Evolutionary conservation across 164 flowering plant genomes (phyloP).

Genomic region (Saururus chinensis): DNA sequence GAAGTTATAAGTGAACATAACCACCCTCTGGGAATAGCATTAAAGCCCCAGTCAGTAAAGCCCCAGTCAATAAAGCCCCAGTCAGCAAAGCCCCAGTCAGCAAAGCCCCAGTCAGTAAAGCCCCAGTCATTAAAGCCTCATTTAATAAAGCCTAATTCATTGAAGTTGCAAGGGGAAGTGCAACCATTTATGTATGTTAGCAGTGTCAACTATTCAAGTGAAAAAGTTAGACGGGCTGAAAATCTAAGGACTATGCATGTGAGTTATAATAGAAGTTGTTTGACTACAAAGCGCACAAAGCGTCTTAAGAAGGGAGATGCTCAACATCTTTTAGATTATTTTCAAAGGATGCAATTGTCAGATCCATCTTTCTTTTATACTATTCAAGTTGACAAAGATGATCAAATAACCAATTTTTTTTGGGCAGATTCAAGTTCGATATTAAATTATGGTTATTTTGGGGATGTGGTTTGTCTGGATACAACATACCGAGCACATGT

Average conservation of each 20-base stretch:
- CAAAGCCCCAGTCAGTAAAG: no score
- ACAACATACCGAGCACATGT: background rate
- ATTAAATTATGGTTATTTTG: constrained; percentile 3
- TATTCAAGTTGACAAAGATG: background rate
- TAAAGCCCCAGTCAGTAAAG: no score
- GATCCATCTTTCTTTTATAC: constrained; percentile 4
- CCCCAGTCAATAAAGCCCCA: no score
- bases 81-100: no score
- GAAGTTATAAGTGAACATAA: background rate
- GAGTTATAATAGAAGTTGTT: background rate
- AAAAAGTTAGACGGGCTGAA: background rate
- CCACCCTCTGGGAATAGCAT: background rate
- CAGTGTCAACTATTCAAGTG: background rate
- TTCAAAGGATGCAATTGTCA: background rate
- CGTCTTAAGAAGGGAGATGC: constrained; percentile 2
- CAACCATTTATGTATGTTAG: background rate
- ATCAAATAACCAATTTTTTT: constrained; percentile 2
- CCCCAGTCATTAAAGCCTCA: no score
- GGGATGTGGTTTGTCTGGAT: constrained; percentile 5
- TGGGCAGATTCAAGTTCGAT: constrained; percentile 2
- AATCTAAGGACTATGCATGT: background rate
- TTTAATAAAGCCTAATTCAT: background rate
- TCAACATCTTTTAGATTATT: background rate
- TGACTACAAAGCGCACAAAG: background rate
- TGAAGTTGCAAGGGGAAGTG: background rate